Evolutionary conservation across 2,329 filamentous ascomycete genomes (phyloP).

Genomic region (Cladophialophora bantiana): DNA sequence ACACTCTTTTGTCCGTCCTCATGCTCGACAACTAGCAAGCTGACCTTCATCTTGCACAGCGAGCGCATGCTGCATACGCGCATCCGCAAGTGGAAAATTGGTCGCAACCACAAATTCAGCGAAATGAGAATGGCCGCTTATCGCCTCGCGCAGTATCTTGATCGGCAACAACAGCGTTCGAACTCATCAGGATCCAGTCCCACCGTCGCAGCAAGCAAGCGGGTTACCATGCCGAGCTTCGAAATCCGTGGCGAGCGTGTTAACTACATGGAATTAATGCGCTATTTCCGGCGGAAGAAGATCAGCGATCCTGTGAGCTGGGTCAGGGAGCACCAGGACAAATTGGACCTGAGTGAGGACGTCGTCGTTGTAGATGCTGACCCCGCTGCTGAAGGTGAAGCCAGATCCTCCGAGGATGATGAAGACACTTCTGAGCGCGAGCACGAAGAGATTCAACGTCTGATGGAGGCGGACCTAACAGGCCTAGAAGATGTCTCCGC

Average conservation of each 20-base stretch:
- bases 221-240: conserved; percentile 10
- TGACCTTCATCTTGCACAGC: conserved; percentile 11
- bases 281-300: conserved; percentile 28
- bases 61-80: conserved; percentile 29
- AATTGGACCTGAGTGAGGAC: conserved; percentile 12
- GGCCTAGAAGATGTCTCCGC: not conserved
- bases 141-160: conserved; percentile 17
- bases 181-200: not conserved
- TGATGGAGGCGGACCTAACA: not conserved
- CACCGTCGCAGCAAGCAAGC: not conserved
- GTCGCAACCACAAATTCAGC: conserved; percentile 21
- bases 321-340: conserved; percentile 12
- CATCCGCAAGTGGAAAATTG: conserved; percentile 26
- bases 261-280: conserved; percentile 20
- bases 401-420: not conserved
- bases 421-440: not conserved
- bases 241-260: conserved; percentile 24
- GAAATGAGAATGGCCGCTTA: conserved; percentile 27
- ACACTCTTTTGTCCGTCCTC: not conserved
- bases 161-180: conserved; percentile 2
- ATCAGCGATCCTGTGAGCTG: conserved; percentile 24
- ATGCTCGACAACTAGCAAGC: not conserved
- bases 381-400: not conserved
- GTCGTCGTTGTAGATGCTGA: conserved; percentile 7
- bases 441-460: not conserved